Evolutionary conservation across 2,329 filamentous ascomycete species (phyloP).

Genomic region (Sarocladium oryzae): DNA sequence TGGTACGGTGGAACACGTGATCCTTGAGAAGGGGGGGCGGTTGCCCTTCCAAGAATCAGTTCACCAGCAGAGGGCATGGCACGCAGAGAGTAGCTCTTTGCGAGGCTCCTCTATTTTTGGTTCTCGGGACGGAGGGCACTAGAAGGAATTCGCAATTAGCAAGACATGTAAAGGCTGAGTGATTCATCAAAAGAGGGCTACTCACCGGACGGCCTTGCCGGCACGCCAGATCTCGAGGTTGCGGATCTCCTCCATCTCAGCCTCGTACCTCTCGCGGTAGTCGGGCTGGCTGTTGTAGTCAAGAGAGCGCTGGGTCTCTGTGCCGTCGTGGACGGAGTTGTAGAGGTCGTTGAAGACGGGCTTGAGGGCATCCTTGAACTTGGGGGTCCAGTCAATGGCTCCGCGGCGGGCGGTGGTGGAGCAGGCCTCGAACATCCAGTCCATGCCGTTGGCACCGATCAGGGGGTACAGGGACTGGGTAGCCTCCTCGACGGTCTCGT

Average conservation of each 20-base stretch:
- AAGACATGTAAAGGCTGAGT: background rate
- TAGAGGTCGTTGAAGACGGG: constrained; percentile 98
- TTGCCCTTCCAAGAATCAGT: constrained; percentile 3
- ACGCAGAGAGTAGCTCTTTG: background rate
- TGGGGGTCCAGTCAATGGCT: constrained; percentile 96
- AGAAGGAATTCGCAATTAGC: constrained; percentile 18
- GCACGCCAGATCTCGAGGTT: constrained; percentile 98
- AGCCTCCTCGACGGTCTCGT: constrained; percentile 99
- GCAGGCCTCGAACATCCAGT: constrained; percentile 99
- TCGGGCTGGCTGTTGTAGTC: constrained; percentile 95
- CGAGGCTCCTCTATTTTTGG: constrained; percentile 52
- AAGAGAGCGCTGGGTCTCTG: constrained; percentile 92
- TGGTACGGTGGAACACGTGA: background rate
- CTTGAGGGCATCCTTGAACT: constrained; percentile 98
- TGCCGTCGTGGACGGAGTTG: constrained; percentile 82
- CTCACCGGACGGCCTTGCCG: constrained; percentile 89
- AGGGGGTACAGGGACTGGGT: constrained; percentile 97
- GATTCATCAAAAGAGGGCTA: constrained; percentile 13
- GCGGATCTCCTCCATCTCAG: constrained; percentile 98
- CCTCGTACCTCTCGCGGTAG: constrained; percentile 96
- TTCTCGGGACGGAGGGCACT: constrained; percentile 80
- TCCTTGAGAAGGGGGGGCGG: background rate
- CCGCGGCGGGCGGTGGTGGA: constrained; percentile 96
- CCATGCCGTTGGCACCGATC: constrained; percentile 97
- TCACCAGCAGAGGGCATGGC: background rate